Evolutionary conservation across 192 early-diverging fungal species (phyloP).

Genomic region (Backusella mclennaniae): DNA sequence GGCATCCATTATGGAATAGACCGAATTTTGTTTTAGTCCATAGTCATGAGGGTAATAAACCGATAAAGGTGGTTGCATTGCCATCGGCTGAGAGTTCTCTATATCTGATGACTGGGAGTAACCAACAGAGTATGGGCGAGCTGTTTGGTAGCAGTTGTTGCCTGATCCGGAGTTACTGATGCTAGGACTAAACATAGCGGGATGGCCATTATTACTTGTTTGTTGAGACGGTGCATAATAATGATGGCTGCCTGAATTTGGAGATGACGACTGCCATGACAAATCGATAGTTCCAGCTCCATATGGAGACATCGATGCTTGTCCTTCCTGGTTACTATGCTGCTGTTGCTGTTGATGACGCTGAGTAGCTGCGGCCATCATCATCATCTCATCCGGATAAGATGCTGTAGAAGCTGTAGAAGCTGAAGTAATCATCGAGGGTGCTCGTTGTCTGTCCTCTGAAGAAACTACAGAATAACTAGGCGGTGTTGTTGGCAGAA

Average conservation of each 20-base stretch:
- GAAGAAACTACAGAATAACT: conserved; percentile 4
- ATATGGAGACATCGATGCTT: conserved; percentile 13
- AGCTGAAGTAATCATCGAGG: conserved; percentile 12
- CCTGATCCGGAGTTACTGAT: background rate
- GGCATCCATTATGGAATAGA: background rate
- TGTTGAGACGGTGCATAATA: conserved; percentile 8
- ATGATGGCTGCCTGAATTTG: background rate
- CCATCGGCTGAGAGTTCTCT: conserved; percentile 12
- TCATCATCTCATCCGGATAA: conserved; percentile 16
- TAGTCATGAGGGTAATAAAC: conserved; percentile 16
- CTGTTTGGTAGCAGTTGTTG: background rate
- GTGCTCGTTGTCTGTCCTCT: background rate
- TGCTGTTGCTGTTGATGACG: background rate
- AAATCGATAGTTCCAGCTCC: conserved; percentile 10
- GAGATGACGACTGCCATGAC: conserved; percentile 10
- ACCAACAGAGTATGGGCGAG: background rate
- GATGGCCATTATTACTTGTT: background rate
- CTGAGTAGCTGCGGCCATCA: conserved; percentile 3
- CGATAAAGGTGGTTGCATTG: conserved; percentile 12
- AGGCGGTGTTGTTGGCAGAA: conserved; percentile 7
- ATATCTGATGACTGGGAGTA: conserved; percentile 9
- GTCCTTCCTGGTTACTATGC: background rate
- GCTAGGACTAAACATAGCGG: conserved; percentile 6
- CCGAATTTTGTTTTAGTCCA: conserved; percentile 14
- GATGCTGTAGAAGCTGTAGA: conserved; percentile 10